These are phyloP conservation scores for Blepharisma japonicum DNA, from an alignment of 73 alveolate species.

Conservation along the genomic window DNA sequence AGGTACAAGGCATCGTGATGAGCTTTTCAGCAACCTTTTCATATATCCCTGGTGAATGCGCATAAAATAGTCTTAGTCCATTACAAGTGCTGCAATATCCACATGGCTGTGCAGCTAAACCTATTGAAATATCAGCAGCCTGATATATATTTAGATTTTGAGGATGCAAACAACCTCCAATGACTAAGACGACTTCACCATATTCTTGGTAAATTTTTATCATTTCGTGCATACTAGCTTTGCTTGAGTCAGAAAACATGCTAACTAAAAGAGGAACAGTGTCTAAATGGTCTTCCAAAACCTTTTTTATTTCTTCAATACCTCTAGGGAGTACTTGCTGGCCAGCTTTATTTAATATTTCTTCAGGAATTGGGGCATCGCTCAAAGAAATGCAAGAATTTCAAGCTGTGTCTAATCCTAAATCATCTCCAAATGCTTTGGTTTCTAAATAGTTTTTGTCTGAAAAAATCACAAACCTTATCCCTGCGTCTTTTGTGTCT, in stretches of 20 bases:
- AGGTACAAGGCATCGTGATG: conserved; percentile 23
- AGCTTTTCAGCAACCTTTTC: conserved; percentile 19
- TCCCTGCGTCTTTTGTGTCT: conserved; percentile 13
- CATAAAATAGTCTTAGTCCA: conserved; percentile 9
- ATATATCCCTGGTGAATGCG: neutral
- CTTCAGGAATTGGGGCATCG: conserved; percentile 1
- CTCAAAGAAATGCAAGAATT: conserved; percentile 28
- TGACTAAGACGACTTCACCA: conserved; percentile 24
- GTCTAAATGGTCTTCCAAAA: neutral
- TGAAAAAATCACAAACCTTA: conserved; percentile 25
- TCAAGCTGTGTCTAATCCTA: conserved; percentile 29
- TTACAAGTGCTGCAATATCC: neutral
- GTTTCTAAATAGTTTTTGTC: conserved; percentile 14
- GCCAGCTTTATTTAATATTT: conserved; percentile 10
- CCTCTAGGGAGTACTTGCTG: conserved; percentile 22
- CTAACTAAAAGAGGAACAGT: conserved; percentile 19
- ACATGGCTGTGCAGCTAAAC: conserved; percentile 8
- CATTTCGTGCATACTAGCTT: conserved; percentile 15
- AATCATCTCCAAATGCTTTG: conserved; percentile 30
- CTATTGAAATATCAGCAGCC: conserved; percentile 31
- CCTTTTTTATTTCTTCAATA: conserved; percentile 24
- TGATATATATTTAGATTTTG: conserved; percentile 15
- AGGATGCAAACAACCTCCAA: conserved; percentile 11
- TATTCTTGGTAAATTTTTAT: conserved; percentile 29
- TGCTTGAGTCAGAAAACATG: conserved; percentile 28